Evolutionary conservation across 1,139 yeast species (phyloP).

Genomic region (Taphrina flavorubra): DNA sequence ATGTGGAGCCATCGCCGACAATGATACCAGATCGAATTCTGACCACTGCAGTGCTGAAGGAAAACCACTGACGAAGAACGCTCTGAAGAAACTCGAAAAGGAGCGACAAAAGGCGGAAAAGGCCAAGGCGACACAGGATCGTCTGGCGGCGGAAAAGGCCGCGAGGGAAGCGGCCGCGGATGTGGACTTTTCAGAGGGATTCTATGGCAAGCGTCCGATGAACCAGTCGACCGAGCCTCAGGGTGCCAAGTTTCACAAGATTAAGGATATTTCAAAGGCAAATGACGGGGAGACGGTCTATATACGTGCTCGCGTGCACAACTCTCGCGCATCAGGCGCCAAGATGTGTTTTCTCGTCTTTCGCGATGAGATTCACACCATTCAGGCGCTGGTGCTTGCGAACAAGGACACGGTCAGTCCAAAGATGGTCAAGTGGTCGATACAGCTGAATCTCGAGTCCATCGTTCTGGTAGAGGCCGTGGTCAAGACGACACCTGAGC

Average conservation of each 20-base stretch:
- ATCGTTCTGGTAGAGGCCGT: constrained; percentile 89
- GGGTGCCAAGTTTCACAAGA: constrained; percentile 64
- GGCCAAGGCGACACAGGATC: constrained; percentile 91
- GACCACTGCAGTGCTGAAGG: constrained; percentile 71
- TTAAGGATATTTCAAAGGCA: constrained; percentile 61
- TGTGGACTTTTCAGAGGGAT: constrained; percentile 77
- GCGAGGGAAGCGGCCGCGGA: constrained; percentile 75
- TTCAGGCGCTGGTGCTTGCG: constrained; percentile 83
- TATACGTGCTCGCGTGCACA: constrained; percentile 93
- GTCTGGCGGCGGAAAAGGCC: constrained; percentile 82
- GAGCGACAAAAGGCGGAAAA: constrained; percentile 90
- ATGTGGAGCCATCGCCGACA: not conserved
- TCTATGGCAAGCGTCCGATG: constrained; percentile 88
- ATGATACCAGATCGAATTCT: not conserved
- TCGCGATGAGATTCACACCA: constrained; percentile 82
- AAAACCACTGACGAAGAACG: constrained; percentile 92
- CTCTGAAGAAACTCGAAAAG: constrained; percentile 89
- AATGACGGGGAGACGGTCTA: constrained; percentile 80
- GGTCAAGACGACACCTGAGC: constrained; percentile 82
- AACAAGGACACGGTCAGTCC: constrained; percentile 75
- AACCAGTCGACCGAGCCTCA: constrained; percentile 76
- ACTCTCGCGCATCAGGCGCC: constrained; percentile 84
- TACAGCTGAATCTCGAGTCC: constrained; percentile 81
- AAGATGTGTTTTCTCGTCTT: constrained; percentile 87
- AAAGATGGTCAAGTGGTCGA: constrained; percentile 97